Evolutionary conservation across 768 basidiomycete genomes (phyloP).

Genomic region (Peribolospora baueri): DNA sequence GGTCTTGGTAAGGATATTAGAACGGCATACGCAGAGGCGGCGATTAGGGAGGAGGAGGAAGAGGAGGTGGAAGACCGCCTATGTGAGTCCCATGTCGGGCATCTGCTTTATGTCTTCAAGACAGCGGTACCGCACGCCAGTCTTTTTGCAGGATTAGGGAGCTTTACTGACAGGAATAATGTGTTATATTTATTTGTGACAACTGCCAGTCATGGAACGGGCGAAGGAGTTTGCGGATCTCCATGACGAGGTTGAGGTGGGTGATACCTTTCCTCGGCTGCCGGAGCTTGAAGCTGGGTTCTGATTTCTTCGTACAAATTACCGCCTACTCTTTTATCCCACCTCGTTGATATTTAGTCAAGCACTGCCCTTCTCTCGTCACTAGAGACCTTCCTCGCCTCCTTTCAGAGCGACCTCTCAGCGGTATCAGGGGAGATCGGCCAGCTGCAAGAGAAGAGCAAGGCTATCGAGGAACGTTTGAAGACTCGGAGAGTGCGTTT

Average conservation of each 20-base stretch:
- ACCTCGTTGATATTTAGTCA: constrained; percentile 28
- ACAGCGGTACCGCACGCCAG: background rate
- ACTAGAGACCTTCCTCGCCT: constrained; percentile 71
- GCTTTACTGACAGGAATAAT: background rate
- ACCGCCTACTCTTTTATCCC: constrained; percentile 1
- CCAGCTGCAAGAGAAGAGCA: constrained; percentile 69
- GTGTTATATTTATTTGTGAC: background rate
- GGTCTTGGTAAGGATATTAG: constrained; percentile 3
- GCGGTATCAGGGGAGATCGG: constrained; percentile 91
- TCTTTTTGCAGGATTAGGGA: background rate
- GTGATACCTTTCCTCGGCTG: constrained; percentile 2
- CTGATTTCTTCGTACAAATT: background rate
- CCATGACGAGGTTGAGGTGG: constrained; percentile 73
- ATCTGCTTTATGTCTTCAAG: background rate
- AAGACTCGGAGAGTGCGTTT: constrained; percentile 52
- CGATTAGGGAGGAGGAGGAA: background rate
- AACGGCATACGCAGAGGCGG: background rate
- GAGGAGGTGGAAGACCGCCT: constrained; percentile 1
- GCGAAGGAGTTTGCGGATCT: constrained; percentile 53
- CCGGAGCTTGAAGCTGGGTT: background rate
- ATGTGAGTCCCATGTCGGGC: background rate
- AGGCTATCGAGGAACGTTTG: constrained; percentile 66
- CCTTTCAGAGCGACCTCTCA: constrained; percentile 80
- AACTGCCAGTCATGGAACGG: background rate
- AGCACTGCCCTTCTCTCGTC: constrained; percentile 66